Evolutionary conservation across 169 alveolate species (phyloP).

Genomic region (Eimeria maxima): DNA sequence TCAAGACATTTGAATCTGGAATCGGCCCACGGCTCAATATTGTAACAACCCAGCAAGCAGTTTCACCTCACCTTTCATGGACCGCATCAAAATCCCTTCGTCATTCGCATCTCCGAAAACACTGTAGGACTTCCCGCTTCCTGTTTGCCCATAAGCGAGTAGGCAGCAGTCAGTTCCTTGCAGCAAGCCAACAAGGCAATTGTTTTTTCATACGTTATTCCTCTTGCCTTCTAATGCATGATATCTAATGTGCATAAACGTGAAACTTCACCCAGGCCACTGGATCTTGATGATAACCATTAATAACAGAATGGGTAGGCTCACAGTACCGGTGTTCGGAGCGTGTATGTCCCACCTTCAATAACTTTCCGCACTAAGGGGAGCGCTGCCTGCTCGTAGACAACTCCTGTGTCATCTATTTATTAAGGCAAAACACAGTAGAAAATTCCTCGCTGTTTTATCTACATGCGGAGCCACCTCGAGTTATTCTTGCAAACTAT

Average conservation of each 20-base stretch:
- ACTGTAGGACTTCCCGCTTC: slow-evolving; percentile 77
- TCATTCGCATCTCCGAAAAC: slow-evolving; percentile 61
- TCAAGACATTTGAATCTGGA: neutral
- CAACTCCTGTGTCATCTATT: slow-evolving; percentile 61
- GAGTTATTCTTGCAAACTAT: neutral
- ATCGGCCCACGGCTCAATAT: neutral
- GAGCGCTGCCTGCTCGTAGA: slow-evolving; percentile 67
- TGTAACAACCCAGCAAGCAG: neutral
- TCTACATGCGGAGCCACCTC: neutral
- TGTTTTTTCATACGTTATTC: neutral
- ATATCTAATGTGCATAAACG: neutral
- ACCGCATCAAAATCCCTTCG: slow-evolving; percentile 74
- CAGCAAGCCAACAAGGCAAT: neutral
- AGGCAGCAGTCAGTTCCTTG: slow-evolving; percentile 71
- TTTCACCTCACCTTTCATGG: slow-evolving; percentile 40
- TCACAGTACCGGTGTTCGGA: neutral
- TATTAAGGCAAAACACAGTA: neutral
- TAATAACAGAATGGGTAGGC: neutral
- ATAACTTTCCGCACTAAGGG: slow-evolving; percentile 67
- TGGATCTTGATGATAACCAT: neutral
- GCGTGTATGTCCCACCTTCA: neutral
- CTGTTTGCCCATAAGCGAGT: slow-evolving; percentile 77
- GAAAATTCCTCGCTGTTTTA: neutral
- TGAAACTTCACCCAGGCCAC: neutral
- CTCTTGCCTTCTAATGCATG: neutral